Base-by-base conservation (phyloP, 192 early-diverging fungal genomes). In the Polychytrium aggregatum region DNA sequence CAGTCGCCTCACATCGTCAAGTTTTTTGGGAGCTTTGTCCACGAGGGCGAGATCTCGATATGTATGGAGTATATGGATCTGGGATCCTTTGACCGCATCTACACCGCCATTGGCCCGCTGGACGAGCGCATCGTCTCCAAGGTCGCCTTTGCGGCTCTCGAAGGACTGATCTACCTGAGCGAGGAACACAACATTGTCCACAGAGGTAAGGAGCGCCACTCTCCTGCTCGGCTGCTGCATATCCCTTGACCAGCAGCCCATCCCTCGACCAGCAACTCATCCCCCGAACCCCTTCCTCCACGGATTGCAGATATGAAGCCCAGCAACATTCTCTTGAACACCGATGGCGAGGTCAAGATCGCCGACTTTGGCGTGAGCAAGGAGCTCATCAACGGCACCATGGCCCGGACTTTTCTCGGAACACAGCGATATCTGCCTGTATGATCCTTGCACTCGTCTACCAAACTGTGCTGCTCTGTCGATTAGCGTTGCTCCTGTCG, bases 31-130 rank as follows among this genome's bases (percentile, higher is more conserved):
- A 90, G 92, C 0, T 97, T 95, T 64, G 90, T 92, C 48, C 81
- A 89, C 50, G 92, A 96, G 55, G 86, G 26, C 9, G 41, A 57
- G 29, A 29, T 39, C 38, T 22, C 7, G 1, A 38, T 50, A 37
- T 41, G 55, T 56, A 97, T 97, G 89, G 93, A 97, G 65, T 97
- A 78, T 56, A 97, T 97, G 93, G 93, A 97, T 54, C 86, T 79
- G 38, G 92, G 91, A 35, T 92, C 88, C n/a, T 56, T 95, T 33
- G 88, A 93, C 53, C 77, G 77, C 16, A 59, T 95, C 27, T 92
- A 92, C 46, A 82, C 79, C 58, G 63, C 77, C 31, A 59, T 70
- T n/a, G 79, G 71, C 34, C 68, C 69, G 17, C 82, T 91, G 39
- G 79, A 80, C 11, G 88, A 91, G 53, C 62, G 57, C 28, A 81